Evolutionary conservation across 345 rosid species (phyloP).

Genomic region (Bruguiera gymnorhiza): DNA sequence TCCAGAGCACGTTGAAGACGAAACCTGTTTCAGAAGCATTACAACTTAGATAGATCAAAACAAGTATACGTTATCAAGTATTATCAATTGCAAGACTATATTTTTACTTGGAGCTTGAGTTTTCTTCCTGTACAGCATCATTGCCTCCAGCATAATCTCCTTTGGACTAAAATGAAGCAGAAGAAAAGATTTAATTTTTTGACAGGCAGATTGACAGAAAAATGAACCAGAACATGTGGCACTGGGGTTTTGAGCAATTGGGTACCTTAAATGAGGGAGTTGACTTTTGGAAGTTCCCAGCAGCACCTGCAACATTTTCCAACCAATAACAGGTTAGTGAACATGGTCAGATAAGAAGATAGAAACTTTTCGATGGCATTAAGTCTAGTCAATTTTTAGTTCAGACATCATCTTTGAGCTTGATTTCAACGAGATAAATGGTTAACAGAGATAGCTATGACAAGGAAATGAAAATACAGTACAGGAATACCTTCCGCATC

Average conservation of each 20-base stretch:
- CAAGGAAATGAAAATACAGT: background rate
- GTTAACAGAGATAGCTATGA: background rate
- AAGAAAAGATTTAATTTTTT: constrained; percentile 14
- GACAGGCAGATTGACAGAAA: constrained; percentile 10
- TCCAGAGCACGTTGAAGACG: constrained; percentile 83
- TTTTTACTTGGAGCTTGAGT: constrained; percentile 80
- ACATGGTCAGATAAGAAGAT: too few species aligned
- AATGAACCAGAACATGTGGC: background rate
- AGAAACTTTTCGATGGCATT: too few species aligned
- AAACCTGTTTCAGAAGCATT: constrained; percentile 48
- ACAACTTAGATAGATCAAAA: constrained; percentile 11
- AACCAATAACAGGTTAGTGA: background rate
- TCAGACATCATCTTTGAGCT: background rate
- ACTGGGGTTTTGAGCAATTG: background rate
- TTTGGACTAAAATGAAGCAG: constrained; percentile 34
- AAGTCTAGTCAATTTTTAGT: background rate
- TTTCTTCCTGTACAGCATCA: constrained; percentile 54
- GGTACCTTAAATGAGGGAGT: constrained; percentile 51
- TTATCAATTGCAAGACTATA: constrained; percentile 5
- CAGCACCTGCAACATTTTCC: constrained; percentile 34
- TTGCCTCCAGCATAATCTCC: constrained; percentile 43
- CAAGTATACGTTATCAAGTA: background rate
- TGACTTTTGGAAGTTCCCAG: constrained; percentile 48
- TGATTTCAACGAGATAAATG: background rate
- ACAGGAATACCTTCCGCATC: constrained; percentile 51